Base-by-base conservation (phyloP, 306 rosid genomes). In the Echinosophora koreensis region DNA sequence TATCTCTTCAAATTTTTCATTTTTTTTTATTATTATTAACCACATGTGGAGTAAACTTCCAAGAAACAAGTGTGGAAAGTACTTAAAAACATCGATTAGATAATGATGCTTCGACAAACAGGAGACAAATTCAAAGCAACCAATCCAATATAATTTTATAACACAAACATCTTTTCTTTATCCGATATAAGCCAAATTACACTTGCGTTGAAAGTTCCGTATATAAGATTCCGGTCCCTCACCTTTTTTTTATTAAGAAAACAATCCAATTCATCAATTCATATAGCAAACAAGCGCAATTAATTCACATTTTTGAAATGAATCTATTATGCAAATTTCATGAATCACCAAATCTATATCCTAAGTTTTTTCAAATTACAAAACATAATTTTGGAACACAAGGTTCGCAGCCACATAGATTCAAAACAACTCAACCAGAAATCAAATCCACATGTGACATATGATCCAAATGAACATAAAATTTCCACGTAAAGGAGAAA, bases 71-170 rank as follows among this genome's bases (percentile, higher is more conserved):
- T 52, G 55, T 69, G 81, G 59, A 69, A 69, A 61, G 44, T 18
- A 61, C 13, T 32, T 18, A 9, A 41, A 55, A 66, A 50, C 34
- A 50, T 64, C 60, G 55, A 18, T 63, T 61, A 34, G 41, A 76
- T 9, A 81, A 69, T 7, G 66, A 81, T 60, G 37, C 35, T 32
- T 69, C 38, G 76, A 76, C 74, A 51, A 69, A 41, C 62, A 37
- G 37, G 44, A 69, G 73, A 75, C 35, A 61, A 28, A 14, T 81
- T 81, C 68, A 75, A 81, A 81, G 81, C 81, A 69, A 75, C 34
- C 37, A 16, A 66, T 17, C 47, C 71, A 55, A 55, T 34, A 17
- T 17, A 16, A 30, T 52, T 44, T 44, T 10, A 44, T 44, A 39
- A 15, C 18, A 41, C 13, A 22, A 22, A 63, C 61, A 41, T 38